Percentiles rank a stretch among this genome's conserved stretches.
phyloP scores from a whole-genome alignment of 345 rosid genomes.

The Gossypium herbaceum region DNA sequence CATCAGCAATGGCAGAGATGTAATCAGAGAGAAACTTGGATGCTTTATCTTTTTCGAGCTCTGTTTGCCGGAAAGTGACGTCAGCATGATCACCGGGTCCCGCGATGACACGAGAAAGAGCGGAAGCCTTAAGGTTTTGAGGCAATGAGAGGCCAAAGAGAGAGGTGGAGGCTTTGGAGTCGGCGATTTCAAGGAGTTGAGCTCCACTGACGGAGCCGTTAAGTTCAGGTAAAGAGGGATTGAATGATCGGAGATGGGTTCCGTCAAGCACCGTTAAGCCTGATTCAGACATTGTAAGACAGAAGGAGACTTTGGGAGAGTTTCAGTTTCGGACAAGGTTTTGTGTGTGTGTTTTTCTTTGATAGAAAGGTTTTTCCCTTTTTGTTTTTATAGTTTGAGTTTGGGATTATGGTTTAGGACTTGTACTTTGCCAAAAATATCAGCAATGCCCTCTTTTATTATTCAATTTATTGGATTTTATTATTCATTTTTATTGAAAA shows the following conservation, averaged over 20 bases:
- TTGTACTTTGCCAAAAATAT: neutral
- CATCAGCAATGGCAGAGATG: conserved; percentile 57
- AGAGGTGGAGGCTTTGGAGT: conserved; percentile 44
- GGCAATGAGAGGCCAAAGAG: conserved; percentile 65
- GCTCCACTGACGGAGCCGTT: conserved; percentile 41
- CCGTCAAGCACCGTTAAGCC: conserved; percentile 69
- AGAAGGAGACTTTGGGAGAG: neutral
- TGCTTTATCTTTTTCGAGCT: conserved; percentile 38
- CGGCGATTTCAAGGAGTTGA: conserved; percentile 56
- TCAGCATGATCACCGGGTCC: conserved; percentile 22
- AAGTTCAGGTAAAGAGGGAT: conserved; percentile 36
- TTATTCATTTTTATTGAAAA: neutral
- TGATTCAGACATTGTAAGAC: conserved; percentile 49
- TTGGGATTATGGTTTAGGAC: neutral
- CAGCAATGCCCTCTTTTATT: neutral
- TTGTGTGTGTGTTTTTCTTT: neutral
- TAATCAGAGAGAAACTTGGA: conserved; percentile 38
- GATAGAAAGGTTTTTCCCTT: neutral
- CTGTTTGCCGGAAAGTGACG: conserved; percentile 32
- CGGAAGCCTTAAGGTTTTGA: conserved; percentile 42
- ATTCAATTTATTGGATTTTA: neutral
- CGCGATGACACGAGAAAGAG: conserved; percentile 39
- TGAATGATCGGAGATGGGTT: conserved; percentile 47
- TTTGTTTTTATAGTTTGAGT: neutral
- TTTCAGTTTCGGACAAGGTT: conserved; percentile 10